phyloP scores from a whole-genome alignment of 2,329 filamentous ascomycete genomes.

The Zymoseptoria passerinii region DNA sequence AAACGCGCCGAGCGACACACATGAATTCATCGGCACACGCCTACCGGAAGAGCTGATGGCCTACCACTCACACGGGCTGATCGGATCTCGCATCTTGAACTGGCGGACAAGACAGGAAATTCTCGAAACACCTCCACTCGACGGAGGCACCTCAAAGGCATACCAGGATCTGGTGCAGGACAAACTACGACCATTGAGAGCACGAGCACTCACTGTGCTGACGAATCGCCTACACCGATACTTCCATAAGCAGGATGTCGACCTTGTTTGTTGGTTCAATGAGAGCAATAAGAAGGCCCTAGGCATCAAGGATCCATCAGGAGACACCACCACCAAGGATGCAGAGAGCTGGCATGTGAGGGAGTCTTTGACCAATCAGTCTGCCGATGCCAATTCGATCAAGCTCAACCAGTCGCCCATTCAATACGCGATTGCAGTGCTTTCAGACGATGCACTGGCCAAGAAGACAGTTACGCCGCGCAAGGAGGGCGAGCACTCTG shows the following conservation, averaged over 20 bases:
- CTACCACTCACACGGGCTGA: constrained; percentile 76
- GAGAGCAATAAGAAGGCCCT: constrained; percentile 50
- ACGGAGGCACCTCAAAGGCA: constrained; percentile 68
- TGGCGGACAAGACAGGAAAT: constrained; percentile 76
- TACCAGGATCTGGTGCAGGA: constrained; percentile 72
- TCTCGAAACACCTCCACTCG: constrained; percentile 71
- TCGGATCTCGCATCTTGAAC: constrained; percentile 70
- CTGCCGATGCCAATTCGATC: constrained; percentile 9
- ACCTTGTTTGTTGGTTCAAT: constrained; percentile 78
- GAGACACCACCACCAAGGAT: constrained; percentile 14
- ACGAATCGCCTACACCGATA: constrained; percentile 74
- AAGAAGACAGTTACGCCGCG: constrained; percentile 55
- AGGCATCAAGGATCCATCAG: constrained; percentile 17
- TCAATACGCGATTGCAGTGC: constrained; percentile 44
- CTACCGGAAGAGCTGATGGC: constrained; percentile 84
- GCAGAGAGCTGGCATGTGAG: constrained; percentile 66
- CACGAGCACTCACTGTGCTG: constrained; percentile 68
- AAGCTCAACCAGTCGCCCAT: constrained; percentile 34
- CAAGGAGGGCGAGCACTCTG: constrained; percentile 34
- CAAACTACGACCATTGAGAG: constrained; percentile 65
- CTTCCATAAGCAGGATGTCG: constrained; percentile 71
- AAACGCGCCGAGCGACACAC: constrained; percentile 70
- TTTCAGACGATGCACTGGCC: constrained; percentile 62
- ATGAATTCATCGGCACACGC: constrained; percentile 83
- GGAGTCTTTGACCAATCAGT: constrained; percentile 14